phyloP scores from a whole-genome alignment of 2,329 filamentous ascomycete genomes.

The Fusarium penzigii region DNA sequence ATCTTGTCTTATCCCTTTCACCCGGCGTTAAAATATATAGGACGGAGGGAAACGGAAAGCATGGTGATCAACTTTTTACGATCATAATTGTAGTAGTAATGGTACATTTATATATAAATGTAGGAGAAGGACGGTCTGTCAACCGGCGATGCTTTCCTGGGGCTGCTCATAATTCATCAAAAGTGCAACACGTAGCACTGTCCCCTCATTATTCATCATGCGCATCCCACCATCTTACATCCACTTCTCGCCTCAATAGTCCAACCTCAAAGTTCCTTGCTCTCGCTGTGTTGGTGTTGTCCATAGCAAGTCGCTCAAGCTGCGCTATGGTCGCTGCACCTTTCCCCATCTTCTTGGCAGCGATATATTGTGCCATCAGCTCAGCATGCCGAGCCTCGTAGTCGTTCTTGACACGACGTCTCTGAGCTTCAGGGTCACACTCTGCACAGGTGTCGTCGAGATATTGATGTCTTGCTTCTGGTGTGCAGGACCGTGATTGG shows the following conservation, averaged over 20 bases:
- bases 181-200: neutral
- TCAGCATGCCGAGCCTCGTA: constrained; percentile 29
- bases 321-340: constrained; percentile 20
- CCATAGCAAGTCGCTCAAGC: constrained; percentile 23
- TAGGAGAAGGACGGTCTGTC: neutral
- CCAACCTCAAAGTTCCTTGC: constrained; percentile 26
- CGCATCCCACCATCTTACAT: constrained; percentile 25
- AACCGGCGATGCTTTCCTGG: neutral
- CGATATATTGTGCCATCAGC: constrained; percentile 29
- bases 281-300: constrained; percentile 19
- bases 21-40: constrained; percentile 23
- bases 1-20: constrained; percentile 4
- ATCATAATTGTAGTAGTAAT: constrained; percentile 7
- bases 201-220: neutral
- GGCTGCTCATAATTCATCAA: constrained; percentile 1
- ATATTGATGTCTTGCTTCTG: constrained; percentile 16
- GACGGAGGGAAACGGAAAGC: constrained; percentile 12
- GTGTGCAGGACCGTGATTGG: constrained; percentile 11
- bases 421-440: constrained; percentile 35
- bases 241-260: constrained; percentile 16
- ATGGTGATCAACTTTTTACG: constrained; percentile 9
- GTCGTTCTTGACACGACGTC: constrained; percentile 25
- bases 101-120: neutral
- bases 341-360: constrained; percentile 27
- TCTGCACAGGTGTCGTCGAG: constrained; percentile 39